A percentile compares a stretch with the other conserved stretches of the same genome.
These are phyloP conservation scores for Dillenia turbinata DNA, from an alignment of 164 flowering plant genomes.

Conservation along the genomic window DNA sequence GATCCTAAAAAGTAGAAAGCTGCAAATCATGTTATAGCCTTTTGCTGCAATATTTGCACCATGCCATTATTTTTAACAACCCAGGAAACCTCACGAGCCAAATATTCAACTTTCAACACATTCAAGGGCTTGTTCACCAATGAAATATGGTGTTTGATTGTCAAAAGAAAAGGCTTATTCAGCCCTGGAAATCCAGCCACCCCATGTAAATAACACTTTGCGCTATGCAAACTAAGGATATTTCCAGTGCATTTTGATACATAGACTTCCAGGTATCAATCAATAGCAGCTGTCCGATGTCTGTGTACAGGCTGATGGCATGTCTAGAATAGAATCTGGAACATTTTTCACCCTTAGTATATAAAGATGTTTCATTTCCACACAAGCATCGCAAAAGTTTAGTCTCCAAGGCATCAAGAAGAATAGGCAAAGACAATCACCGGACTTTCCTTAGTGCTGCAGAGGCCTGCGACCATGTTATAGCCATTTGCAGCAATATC, in stretches of 20 bases:
- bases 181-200: conserved; percentile 19
- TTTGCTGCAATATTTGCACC: no score
- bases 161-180: conserved; percentile 15
- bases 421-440: conserved; percentile 36
- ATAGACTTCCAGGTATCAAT: conserved; percentile 10
- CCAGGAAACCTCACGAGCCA: conserved; percentile 29
- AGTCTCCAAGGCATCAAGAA: conserved; percentile 36
- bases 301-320: conserved; percentile 9
- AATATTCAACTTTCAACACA: conserved; percentile 26
- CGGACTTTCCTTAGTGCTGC: conserved; percentile 2
- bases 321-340: conserved; percentile 14
- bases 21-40: no score
- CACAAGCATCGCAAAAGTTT: conserved; percentile 11
- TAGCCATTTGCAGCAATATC: conserved; percentile 29
- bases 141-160: conserved; percentile 22
- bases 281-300: conserved; percentile 19
- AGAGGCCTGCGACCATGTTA: conserved; percentile 6
- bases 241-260: not conserved
- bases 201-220: conserved; percentile 29
- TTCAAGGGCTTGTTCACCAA: conserved; percentile 27
- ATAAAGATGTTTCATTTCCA: conserved; percentile 1
- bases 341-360: conserved; percentile 12
- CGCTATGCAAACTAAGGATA: conserved; percentile 6
- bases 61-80: conserved; percentile 26
- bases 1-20: no score